Percentiles rank a stretch among this genome's conserved stretches.
These are phyloP conservation scores for Helicostylum pulchrum DNA, from an alignment of 192 early-diverging fungal species.

Conservation along the genomic window DNA sequence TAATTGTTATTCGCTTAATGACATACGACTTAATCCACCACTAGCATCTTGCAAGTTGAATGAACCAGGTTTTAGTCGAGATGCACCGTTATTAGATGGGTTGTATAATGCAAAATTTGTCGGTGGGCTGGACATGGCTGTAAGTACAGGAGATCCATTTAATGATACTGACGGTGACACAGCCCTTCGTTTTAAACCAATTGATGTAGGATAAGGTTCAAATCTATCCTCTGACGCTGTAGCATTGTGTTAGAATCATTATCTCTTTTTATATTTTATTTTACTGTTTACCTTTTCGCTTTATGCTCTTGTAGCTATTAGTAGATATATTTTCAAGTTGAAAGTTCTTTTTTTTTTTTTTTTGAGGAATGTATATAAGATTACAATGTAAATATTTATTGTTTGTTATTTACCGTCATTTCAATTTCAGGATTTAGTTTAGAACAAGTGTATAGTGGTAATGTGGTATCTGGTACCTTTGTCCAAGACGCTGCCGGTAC, in stretches of 20 bases:
- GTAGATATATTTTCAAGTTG: slow-evolving; percentile 28
- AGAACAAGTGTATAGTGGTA: slow-evolving; percentile 16
- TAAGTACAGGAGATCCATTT: slow-evolving; percentile 26
- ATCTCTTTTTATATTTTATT: no score
- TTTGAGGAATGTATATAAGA: not conserved
- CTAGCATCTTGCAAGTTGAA: slow-evolving; percentile 35
- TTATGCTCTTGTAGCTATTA: slow-evolving; percentile 9
- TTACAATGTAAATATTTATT: not conserved
- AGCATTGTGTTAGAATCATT: not conserved
- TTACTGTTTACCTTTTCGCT: slow-evolving; percentile 34
- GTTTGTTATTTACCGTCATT: slow-evolving; percentile 27
- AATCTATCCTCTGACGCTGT: slow-evolving; percentile 29
- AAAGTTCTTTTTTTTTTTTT: slow-evolving; percentile 23
- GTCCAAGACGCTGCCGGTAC: slow-evolving; percentile 21
- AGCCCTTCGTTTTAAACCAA: slow-evolving; percentile 27
- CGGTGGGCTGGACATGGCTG: slow-evolving; percentile 26
- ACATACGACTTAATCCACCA: slow-evolving; percentile 33
- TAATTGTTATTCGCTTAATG: slow-evolving; percentile 22
- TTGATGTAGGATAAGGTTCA: slow-evolving; percentile 12
- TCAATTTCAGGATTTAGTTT: slow-evolving; percentile 36
- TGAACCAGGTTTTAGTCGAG: no score
- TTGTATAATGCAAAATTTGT: slow-evolving; percentile 11
- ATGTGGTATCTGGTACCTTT: slow-evolving; percentile 15
- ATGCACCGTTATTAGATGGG: slow-evolving; percentile 26
- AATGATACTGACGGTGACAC: slow-evolving; percentile 32